phyloP scores from a whole-genome alignment of 148 eudicot species.

The Simmondsia chinensis region DNA sequence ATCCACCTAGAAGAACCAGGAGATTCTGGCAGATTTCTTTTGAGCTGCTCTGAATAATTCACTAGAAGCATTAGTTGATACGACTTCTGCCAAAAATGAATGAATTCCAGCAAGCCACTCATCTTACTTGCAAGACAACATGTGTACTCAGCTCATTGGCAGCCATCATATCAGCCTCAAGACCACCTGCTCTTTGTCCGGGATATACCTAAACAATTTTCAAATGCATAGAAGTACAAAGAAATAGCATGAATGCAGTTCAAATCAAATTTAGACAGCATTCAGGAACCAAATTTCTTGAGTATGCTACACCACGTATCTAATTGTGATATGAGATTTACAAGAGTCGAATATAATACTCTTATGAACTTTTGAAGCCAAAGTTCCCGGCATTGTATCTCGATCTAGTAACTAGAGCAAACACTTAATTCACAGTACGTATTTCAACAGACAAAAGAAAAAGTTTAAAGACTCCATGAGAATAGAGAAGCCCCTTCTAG shows the following conservation, averaged over 20 bases:
- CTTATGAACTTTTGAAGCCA: no score
- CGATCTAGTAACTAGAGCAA: no score
- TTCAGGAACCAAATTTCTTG: no score
- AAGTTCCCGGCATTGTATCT: no score
- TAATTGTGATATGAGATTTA: no score
- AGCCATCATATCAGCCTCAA: constrained; percentile 97
- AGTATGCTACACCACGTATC: no score
- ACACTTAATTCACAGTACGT: no score
- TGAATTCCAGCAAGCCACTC: background rate
- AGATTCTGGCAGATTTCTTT: constrained; percentile 36
- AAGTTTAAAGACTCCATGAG: no score
- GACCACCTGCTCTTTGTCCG: constrained; percentile 76
- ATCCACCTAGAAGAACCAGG: constrained; percentile 71
- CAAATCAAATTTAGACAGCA: background rate
- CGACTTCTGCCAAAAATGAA: background rate
- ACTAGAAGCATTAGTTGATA: background rate
- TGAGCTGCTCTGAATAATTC: constrained; percentile 55
- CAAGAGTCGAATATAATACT: no score
- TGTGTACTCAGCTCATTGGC: constrained; percentile 87
- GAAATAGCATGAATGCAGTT: background rate
- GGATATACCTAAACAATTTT: constrained; percentile 66
- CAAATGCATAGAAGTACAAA: background rate
- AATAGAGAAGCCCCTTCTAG: no score
- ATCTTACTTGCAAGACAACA: constrained; percentile 60
- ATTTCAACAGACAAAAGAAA: background rate